Conservation (phyloP, 495 filamentous ascomycete genomes). For the Thermothielavioides terrestris region DNA sequence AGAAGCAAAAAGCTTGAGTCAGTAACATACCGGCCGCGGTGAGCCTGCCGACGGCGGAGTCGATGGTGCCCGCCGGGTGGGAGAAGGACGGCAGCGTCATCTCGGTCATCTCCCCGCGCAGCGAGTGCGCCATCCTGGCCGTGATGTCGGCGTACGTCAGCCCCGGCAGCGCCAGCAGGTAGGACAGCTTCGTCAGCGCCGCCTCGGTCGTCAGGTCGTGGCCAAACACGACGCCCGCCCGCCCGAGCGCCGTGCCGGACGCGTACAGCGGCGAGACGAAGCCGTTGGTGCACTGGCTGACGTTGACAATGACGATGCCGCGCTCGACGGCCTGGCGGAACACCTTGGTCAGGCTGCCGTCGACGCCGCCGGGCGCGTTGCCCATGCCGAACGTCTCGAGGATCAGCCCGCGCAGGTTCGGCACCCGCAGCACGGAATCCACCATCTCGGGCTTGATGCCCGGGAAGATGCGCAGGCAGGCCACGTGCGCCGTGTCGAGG, state of each 20-base stretch:
- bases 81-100: constrained; percentile 53
- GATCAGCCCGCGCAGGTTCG: constrained; percentile 72
- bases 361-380: constrained; percentile 79
- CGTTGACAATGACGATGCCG: constrained; percentile 84
- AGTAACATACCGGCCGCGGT: constrained; percentile 28
- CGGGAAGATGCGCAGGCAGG: constrained; percentile 88
- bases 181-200: constrained; percentile 87
- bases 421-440: constrained; percentile 72
- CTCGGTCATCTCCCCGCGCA: constrained; percentile 86
- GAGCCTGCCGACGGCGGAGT: constrained; percentile 24
- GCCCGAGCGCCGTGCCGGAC: constrained; percentile 77
- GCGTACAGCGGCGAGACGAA: constrained; percentile 88
- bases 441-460: constrained; percentile 95
- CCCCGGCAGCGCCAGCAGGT: constrained; percentile 63
- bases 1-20: too few species aligned
- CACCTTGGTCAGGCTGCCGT: constrained; percentile 74
- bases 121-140: constrained; percentile 60
- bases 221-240: constrained; percentile 84
- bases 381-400: constrained; percentile 95
- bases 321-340: constrained; percentile 66
- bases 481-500: constrained; percentile 80
- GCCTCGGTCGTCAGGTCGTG: constrained; percentile 91
- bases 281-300: constrained; percentile 85
- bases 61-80: constrained; percentile 52
- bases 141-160: constrained; percentile 55